Evolutionary conservation across 345 rosid species (phyloP).

Genomic region (Linum usitatissimum): DNA sequence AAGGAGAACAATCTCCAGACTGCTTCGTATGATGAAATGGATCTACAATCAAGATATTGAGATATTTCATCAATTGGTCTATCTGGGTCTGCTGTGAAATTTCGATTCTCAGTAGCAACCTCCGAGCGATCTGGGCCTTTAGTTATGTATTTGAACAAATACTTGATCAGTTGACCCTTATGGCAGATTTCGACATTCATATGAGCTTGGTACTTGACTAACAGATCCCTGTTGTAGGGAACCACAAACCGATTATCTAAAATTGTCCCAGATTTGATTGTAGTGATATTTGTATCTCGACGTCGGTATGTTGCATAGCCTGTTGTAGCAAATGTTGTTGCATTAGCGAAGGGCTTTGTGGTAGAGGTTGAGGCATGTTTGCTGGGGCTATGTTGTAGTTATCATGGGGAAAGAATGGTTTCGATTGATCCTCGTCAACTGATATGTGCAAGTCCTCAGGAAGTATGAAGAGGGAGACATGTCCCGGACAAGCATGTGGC

Average conservation of each 20-base stretch:
- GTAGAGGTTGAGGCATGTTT: too few species aligned
- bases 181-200: neutral
- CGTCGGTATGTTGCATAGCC: neutral
- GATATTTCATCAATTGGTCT: neutral
- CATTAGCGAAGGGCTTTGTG: too few species aligned
- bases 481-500: too few species aligned
- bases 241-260: slow-evolving; percentile 3
- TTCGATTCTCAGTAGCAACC: neutral
- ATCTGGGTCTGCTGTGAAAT: neutral
- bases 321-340: neutral
- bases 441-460: too few species aligned
- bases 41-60: neutral
- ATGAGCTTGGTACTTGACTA: slow-evolving; percentile 4
- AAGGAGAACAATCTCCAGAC: neutral
- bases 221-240: neutral
- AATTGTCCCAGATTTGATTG: neutral
- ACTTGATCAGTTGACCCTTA: neutral
- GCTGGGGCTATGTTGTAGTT: neutral
- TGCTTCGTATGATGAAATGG: neutral
- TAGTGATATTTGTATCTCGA: neutral
- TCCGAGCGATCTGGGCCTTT: neutral
- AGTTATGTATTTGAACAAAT: slow-evolving; percentile 1
- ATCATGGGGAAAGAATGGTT: too few species aligned
- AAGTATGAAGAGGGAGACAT: too few species aligned
- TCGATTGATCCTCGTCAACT: too few species aligned